Evolutionary conservation across 768 basidiomycete species (phyloP), one percentile per base, ranked within the genome.

Genomic region (Leccinum boreale): DNA sequence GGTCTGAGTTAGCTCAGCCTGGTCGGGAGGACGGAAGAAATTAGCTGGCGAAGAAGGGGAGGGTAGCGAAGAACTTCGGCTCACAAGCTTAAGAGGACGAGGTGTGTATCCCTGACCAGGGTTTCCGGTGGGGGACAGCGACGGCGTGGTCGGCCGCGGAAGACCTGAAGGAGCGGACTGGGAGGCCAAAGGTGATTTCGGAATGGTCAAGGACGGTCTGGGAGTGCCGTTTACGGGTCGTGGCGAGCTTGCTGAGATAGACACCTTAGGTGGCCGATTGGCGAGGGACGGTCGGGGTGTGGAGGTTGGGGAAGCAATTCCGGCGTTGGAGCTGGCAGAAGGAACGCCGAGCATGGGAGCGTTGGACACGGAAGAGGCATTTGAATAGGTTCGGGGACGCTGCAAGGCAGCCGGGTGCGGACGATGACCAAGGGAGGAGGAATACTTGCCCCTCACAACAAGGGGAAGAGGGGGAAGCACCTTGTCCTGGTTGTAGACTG

Each of bases 351-450:
- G 35, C 15, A 51, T 55, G 5, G 70, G 70, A n/a, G 42, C 55
- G 21, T 59, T 64, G 48, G 69, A 68, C 12, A 58, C 58, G 3
- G 62, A 70, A 47, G 60, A 73, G 14, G 61, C 55, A 71, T 19
- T 79, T 39, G 49, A 74, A 67, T 68, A 78, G 73, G 55, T 77
- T 64, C 71, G 67, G 6, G 69, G 60, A 62, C 75, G 65, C 28
- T 58, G 66, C 45, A 68, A 21, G 2, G 24, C 53, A 12, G 35
- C 48, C 1, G 50, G 15, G 12, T 52, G 62, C 2, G 64, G 58
- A 2, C 56, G 60, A 28, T 64, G 66, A 23, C 61, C 28, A 3
- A 65, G 55, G 24, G 54, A 36, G 24, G 54, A 64, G 8, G 70
- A 59, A 46, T 68, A 67, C 46, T 67, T 72, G 31, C 53, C 55